These are phyloP conservation scores for Populus tremula DNA, from an alignment of 345 rosid species.

Conservation along the genomic window DNA sequence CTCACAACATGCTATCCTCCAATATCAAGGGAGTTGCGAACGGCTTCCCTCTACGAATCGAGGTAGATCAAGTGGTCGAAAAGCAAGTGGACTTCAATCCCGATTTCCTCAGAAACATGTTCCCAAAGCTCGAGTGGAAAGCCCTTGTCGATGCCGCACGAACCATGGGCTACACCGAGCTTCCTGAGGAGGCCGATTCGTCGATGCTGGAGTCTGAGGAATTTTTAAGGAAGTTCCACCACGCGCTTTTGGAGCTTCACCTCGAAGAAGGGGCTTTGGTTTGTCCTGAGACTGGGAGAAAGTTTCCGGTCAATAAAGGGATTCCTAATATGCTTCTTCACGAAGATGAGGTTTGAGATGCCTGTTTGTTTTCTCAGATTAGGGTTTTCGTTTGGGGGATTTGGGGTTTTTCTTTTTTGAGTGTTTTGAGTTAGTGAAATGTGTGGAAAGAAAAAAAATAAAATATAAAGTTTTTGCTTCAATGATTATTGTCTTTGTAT, in stretches of 20 bases:
- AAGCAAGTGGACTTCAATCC: constrained; percentile 72
- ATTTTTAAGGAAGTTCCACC: constrained; percentile 68
- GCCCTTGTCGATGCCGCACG: constrained; percentile 65
- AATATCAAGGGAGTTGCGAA: constrained; percentile 81
- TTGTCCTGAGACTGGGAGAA: constrained; percentile 81
- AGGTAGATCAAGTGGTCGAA: constrained; percentile 54
- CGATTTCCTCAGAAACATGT: constrained; percentile 66
- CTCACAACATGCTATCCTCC: constrained; percentile 89
- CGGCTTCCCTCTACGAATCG: constrained; percentile 77
- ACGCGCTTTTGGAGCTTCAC: constrained; percentile 80
- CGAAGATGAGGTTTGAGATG: constrained; percentile 78
- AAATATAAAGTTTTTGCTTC: background rate
- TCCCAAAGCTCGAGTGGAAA: constrained; percentile 76
- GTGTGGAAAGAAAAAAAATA: background rate
- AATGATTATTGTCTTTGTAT: background rate
- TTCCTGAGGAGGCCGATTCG: constrained; percentile 58
- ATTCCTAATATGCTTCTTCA: constrained; percentile 96
- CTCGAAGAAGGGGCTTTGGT: constrained; percentile 88
- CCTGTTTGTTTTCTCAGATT: background rate
- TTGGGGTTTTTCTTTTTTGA: background rate
- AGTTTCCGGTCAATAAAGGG: constrained; percentile 69
- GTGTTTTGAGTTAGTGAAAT: background rate
- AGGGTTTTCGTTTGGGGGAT: background rate
- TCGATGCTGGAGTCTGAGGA: constrained; percentile 61
- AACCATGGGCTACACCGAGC: constrained; percentile 62